Conservation (phyloP, 441 rosid genomes). For the Croton setiger region DNA sequence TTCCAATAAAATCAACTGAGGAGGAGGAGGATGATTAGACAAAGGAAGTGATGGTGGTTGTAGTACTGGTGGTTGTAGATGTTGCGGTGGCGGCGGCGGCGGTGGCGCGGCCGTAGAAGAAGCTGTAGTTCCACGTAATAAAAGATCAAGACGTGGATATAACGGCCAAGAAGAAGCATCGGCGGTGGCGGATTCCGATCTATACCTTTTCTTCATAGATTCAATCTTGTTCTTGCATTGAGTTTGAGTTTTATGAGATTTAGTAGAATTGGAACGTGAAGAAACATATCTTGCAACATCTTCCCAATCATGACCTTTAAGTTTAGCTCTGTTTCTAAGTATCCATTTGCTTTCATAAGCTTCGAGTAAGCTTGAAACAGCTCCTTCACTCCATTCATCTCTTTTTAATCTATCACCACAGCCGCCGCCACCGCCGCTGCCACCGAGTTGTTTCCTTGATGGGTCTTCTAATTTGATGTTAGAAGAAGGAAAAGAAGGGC, state of each 20-base stretch:
- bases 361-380: constrained; percentile 77
- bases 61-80: constrained; percentile 17
- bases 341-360: constrained; percentile 91
- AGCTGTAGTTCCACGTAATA: constrained; percentile 57
- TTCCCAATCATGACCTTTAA: constrained; percentile 97
- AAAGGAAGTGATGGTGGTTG: constrained; percentile 18
- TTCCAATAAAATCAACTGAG: constrained; percentile 44
- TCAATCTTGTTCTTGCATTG: constrained; percentile 99
- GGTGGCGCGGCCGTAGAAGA: constrained; percentile 4
- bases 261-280: constrained; percentile 50
- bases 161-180: constrained; percentile 90
- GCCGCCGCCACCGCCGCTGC: constrained; percentile 22
- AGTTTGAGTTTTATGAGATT: constrained; percentile 84
- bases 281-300: constrained; percentile 84
- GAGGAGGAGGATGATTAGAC: constrained; percentile 36
- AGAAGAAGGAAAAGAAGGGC: constrained; percentile 36
- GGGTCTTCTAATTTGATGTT: constrained; percentile 33
- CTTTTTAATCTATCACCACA: constrained; percentile 66
- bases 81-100: constrained; percentile 19
- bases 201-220: constrained; percentile 94
- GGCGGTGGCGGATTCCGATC: constrained; percentile 72
- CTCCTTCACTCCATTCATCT: constrained; percentile 99
- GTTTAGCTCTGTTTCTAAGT: constrained; percentile 84
- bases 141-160: constrained; percentile 72
- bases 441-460: constrained; percentile 29